Percentiles rank a stretch among this genome's conserved stretches.
phyloP scores from a whole-genome alignment of 768 basidiomycete species.

The Wakefieldia striispora region DNA sequence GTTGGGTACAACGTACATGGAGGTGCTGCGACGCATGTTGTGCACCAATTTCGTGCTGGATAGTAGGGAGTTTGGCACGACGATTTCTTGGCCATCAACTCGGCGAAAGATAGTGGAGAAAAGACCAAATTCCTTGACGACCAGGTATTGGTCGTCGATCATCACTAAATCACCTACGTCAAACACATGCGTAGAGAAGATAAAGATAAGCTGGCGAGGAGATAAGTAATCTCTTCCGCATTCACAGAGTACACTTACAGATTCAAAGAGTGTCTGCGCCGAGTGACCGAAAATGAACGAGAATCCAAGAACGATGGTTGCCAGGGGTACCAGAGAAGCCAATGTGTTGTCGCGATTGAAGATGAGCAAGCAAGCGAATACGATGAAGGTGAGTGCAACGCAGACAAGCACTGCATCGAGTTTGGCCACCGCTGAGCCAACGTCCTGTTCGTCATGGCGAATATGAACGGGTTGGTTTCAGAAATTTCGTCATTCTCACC shows the following conservation, averaged over 20 bases:
- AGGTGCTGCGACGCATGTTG: slow-evolving; percentile 71
- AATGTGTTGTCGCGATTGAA: slow-evolving; percentile 68
- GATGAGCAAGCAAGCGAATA: slow-evolving; percentile 72
- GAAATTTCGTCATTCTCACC: slow-evolving; percentile 33
- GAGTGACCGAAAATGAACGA: slow-evolving; percentile 86
- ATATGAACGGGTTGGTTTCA: slow-evolving; percentile 1
- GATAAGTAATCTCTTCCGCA: background rate
- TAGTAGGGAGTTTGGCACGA: slow-evolving; percentile 74
- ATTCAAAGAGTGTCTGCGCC: slow-evolving; percentile 76
- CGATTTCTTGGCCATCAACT: slow-evolving; percentile 79
- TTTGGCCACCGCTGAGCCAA: slow-evolving; percentile 71
- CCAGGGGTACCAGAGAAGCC: slow-evolving; percentile 72
- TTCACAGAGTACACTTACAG: slow-evolving; percentile 40
- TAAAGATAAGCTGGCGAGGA: slow-evolving; percentile 65
- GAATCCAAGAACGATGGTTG: slow-evolving; percentile 78
- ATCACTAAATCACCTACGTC: slow-evolving; percentile 81
- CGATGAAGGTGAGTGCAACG: slow-evolving; percentile 52
- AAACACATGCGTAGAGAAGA: slow-evolving; percentile 83
- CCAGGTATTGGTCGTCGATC: slow-evolving; percentile 54
- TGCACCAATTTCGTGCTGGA: slow-evolving; percentile 72
- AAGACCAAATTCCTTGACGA: slow-evolving; percentile 74
- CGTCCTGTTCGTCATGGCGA: slow-evolving; percentile 51
- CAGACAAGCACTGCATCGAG: slow-evolving; percentile 71
- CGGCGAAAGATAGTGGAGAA: slow-evolving; percentile 77
- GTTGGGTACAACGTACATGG: slow-evolving; percentile 49